Evolutionary conservation across 2,329 filamentous ascomycete species (phyloP).

Genomic region (Ambrosiella beaveri): DNA sequence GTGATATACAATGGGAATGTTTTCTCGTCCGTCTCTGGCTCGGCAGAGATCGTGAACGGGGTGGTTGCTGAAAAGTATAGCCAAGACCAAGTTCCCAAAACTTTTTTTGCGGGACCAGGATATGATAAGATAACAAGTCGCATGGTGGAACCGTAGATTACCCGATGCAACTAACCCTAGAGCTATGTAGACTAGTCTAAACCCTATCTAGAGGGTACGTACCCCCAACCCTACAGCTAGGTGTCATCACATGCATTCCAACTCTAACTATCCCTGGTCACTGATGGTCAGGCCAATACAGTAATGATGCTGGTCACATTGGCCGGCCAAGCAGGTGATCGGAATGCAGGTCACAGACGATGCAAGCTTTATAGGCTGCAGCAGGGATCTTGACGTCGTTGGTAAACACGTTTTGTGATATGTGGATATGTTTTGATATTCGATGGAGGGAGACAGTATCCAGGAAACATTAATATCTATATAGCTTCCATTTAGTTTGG

Average conservation of each 20-base stretch:
- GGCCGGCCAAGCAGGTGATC: background rate
- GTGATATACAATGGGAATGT: background rate
- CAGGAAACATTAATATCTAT: background rate
- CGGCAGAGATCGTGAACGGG: slow-evolving; percentile 1
- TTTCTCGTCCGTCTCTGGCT: background rate
- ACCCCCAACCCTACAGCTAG: too few relatives aligned
- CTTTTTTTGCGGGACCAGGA: slow-evolving; percentile 19
- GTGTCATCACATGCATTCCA: too few relatives aligned
- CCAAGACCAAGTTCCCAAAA: slow-evolving; percentile 12
- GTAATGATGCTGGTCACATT: background rate
- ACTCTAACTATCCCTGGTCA: too few relatives aligned
- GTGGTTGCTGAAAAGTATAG: background rate
- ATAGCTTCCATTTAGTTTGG: too few relatives aligned
- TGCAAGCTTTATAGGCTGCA: slow-evolving; percentile 3
- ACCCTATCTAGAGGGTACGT: background rate
- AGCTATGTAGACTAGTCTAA: background rate
- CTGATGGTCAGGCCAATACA: too few relatives aligned
- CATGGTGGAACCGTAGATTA: background rate
- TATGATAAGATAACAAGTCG: slow-evolving; percentile 13
- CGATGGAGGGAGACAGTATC: background rate
- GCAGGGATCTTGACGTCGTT: background rate
- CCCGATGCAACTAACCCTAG: background rate
- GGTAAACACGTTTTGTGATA: background rate
- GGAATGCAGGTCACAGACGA: slow-evolving; percentile 3
- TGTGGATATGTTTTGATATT: background rate